phyloP scores from a whole-genome alignment of 495 filamentous ascomycete genomes.

The Daldinia caldariorum region DNA sequence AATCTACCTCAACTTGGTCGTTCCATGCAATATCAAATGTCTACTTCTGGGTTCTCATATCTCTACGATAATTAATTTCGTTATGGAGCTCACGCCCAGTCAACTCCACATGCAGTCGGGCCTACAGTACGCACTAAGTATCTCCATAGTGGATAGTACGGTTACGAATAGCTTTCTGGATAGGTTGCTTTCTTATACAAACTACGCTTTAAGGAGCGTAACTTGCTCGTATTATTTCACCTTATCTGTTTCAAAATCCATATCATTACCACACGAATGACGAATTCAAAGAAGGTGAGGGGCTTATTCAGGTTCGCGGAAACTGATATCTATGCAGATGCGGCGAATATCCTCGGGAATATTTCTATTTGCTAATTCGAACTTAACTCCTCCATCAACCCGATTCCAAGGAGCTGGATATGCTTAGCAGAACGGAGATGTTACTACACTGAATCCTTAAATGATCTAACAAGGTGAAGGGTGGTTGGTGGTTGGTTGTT shows the following conservation, averaged over 20 bases:
- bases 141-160: neutral
- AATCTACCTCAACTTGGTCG: neutral
- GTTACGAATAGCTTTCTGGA: neutral
- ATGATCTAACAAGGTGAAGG: neutral
- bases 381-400: neutral
- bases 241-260: neutral
- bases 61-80: neutral
- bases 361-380: conserved; percentile 21
- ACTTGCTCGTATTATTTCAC: neutral
- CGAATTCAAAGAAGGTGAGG: neutral
- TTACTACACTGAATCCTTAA: conserved; percentile 14
- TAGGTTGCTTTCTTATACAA: neutral
- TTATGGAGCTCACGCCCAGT: neutral
- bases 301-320: neutral
- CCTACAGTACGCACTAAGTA: neutral
- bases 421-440: conserved; percentile 15
- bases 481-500: conserved; percentile 15
- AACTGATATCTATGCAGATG: neutral
- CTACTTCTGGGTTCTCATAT: too few species aligned
- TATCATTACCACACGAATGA: neutral
- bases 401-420: conserved; percentile 29
- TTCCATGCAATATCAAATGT: neutral
- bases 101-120: neutral
- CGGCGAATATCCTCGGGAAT: conserved; percentile 21
- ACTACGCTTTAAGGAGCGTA: neutral